Base-by-base conservation (phyloP, 2,329 filamentous ascomycete species). In the Calonectria multiphialidica region DNA sequence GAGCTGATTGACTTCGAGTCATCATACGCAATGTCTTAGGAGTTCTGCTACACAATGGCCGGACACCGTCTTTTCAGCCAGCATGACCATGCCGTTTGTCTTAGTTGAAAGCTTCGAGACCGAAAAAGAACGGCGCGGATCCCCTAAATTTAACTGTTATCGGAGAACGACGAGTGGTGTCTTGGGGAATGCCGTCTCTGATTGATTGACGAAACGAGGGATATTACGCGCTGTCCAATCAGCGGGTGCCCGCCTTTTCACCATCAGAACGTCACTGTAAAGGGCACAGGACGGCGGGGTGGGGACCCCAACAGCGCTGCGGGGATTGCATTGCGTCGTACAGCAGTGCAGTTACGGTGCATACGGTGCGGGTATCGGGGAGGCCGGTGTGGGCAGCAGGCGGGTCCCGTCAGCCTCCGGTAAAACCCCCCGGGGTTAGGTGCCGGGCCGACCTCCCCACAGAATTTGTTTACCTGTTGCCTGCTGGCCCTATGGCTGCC, bases 391-490 rank as follows among this genome's bases (percentile, higher is more conserved):
- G 74, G 74, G 28, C 16, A 59, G 21, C 33, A 25, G 44, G 61
- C 53, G 73, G 61, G 47, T 53, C 59, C 68, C 70, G 68, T 69
- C 66, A 70, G 71, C 68, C 23, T 68, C 65, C 55, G 61, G 71
- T 8, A 5, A 30, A 70, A 61, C 45, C 59, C 63, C 47, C 66
- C 49, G 66, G 72, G 59, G 23, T 69, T 64, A 75, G 66, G 68
- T 63, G 74, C 76, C 76, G 75, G 66, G 66, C 69, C 75, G 75
- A 76, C 42, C 57, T 62, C 77, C 61, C 75, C 73, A 72, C 71
- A 73, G 25, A 21, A 33, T n/a, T n/a, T 35, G 73, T 74, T 71
- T 49, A 37, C 35, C 33, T 59, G 65, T 23, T 68, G 65, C 61
- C 73, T 55, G 62, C 30, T 71, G 8, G 69, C 68, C 64, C 71